phyloP scores from a whole-genome alignment of 345 rosid genomes.

The Microthlaspi erraticum region DNA sequence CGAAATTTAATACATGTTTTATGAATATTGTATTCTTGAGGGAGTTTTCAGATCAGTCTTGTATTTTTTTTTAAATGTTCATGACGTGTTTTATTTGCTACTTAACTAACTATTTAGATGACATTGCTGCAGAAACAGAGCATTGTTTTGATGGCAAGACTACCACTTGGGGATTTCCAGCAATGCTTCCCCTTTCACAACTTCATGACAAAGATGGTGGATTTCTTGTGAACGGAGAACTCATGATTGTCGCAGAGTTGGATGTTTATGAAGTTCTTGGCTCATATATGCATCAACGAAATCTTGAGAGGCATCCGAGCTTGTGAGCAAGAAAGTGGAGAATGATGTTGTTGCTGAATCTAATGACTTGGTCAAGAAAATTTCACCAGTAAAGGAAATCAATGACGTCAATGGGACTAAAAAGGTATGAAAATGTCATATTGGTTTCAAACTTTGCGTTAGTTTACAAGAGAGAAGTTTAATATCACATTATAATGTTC shows the following conservation, averaged over 20 bases:
- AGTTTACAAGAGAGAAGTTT: too few species aligned
- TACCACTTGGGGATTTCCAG: neutral
- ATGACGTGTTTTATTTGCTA: neutral
- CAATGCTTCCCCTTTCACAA: neutral
- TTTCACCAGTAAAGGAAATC: neutral
- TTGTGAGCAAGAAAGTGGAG: neutral
- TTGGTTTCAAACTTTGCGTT: too few species aligned
- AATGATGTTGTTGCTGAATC: neutral
- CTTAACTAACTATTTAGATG: neutral
- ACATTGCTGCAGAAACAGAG: neutral
- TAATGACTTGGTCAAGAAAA: neutral
- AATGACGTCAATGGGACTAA: neutral
- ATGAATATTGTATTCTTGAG: too few species aligned
- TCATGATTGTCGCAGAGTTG: conserved; percentile 71
- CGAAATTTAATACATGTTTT: too few species aligned
- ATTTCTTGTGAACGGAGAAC: conserved; percentile 56
- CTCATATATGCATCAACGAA: neutral
- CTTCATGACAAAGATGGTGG: neutral
- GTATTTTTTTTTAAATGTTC: conserved; percentile 3
- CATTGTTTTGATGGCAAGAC: neutral
- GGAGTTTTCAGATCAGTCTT: too few species aligned
- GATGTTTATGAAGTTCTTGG: conserved; percentile 9
- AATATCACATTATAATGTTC: too few species aligned
- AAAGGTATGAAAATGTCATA: too few species aligned
- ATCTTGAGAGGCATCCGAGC: neutral